Evolutionary conservation across 192 early-diverging fungal species (phyloP), one percentile per base, ranked within the genome.

Genomic region (Ambispora gerdemannii): DNA sequence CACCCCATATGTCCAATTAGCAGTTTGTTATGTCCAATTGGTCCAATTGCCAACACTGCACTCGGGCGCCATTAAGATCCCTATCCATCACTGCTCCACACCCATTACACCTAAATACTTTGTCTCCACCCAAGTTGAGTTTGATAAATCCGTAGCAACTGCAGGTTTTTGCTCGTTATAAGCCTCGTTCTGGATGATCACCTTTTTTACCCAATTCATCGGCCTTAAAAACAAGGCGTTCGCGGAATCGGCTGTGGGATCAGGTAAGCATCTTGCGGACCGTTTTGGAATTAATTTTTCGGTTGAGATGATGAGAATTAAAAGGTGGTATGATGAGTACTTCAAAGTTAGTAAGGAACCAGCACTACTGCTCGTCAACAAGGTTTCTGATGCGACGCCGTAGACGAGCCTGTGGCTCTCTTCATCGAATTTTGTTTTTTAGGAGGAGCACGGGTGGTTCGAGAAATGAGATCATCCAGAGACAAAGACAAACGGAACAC

Each of bases 131-230:
- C 43, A 47, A 47, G 43, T 47, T 47, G 17, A 10, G 43, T 47
- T 47, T 47, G 43, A 47, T 47, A 47, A 47, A 47, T 47, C 17
- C 17, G n/a, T n/a, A n/a, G 43, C 43, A 10, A 47, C 43, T 10
- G 43, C 43, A 47, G 43, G 43, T 17, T 47, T 47, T n/a, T 47
- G 43, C 43, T 47, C 6, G 17, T 6, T 10, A n/a, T n/a, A n/a
- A n/a, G n/a, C n/a, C n/a, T n/a, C n/a, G n/a, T n/a, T n/a, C n/a
- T n/a, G n/a, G 6, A 10, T 17, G 43, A 17, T 47, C 43, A 47
- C 43, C 43, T n/a, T 47, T 47, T 47, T 47, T 47, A 47, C 43
- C 43, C 43, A 47, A 47, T 47, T 47, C 43, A 47, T 47, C 43
- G 43, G 43, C 43, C 43, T 47, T 47, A 47, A 17, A 47, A 47